Conservation (phyloP, 345 rosid species). For the Psidium friedrichsthalianum region DNA sequence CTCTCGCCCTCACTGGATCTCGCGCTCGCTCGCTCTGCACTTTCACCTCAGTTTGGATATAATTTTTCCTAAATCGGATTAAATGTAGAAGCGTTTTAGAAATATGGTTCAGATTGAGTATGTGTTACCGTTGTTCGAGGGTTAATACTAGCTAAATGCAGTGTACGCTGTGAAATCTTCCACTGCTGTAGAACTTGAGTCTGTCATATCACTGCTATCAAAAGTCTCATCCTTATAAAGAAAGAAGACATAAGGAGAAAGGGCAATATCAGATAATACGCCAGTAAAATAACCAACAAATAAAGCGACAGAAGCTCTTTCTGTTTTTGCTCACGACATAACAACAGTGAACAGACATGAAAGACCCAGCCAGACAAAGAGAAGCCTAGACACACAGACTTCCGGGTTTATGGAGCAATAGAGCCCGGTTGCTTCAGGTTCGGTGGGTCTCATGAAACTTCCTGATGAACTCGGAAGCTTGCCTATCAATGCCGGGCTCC, state of each 20-base stretch:
- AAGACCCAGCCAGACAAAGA: neutral
- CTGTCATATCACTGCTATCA: neutral
- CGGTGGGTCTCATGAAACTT: slow-evolving; percentile 25
- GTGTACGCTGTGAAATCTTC: neutral
- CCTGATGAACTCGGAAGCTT: slow-evolving; percentile 24
- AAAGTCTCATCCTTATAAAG: neutral
- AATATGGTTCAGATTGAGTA: no score
- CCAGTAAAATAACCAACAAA: neutral
- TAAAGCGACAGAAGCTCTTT: neutral
- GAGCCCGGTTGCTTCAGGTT: neutral
- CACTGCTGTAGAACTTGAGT: neutral
- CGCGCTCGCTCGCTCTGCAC: no score
- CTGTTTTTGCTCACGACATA: neutral
- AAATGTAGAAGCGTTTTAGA: no score
- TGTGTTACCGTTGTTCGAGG: neutral
- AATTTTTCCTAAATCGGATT: no score
- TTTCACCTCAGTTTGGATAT: no score
- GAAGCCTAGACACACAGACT: neutral
- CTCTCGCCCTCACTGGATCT: no score
- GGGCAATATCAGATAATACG: neutral
- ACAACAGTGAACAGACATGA: neutral
- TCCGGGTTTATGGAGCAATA: neutral
- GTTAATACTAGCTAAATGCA: neutral
- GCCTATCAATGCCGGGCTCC: slow-evolving; percentile 23
- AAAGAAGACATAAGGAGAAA: neutral